These are phyloP conservation scores for Prunus fruticosa DNA, from an alignment of 306 rosid species.

Conservation along the genomic window DNA sequence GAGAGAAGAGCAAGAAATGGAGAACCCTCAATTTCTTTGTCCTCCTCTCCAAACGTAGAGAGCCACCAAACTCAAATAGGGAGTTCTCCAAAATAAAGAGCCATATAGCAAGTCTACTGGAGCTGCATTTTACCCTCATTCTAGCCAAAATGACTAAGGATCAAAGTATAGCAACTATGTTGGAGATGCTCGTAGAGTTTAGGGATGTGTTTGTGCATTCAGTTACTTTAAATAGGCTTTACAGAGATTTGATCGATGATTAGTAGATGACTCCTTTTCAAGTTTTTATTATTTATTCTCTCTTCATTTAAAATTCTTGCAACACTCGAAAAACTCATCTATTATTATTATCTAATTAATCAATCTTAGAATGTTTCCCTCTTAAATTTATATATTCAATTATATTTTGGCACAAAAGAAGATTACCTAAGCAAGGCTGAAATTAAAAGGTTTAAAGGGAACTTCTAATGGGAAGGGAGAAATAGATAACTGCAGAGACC, in stretches of 20 bases:
- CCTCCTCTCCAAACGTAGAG: no score
- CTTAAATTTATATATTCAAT: neutral
- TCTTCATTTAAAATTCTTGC: neutral
- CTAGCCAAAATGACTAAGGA: no score
- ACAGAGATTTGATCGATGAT: neutral
- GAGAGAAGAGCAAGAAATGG: no score
- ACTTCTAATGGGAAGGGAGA: slow-evolving; percentile 6
- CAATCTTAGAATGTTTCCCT: neutral
- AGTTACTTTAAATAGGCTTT: neutral
- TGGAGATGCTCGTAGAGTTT: neutral
- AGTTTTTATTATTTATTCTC: neutral
- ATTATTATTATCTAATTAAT: neutral
- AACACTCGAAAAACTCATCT: neutral
- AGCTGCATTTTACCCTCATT: no score
- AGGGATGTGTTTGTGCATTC: neutral
- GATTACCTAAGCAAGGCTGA: no score
- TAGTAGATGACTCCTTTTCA: neutral
- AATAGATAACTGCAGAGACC: slow-evolving; percentile 1
- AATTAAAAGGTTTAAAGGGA: neutral
- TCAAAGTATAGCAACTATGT: neutral
- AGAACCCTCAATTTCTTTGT: no score
- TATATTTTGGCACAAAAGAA: neutral
- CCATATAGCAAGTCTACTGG: no score
- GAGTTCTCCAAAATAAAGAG: no score
- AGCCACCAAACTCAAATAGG: no score